Conservation (phyloP, 305 asterid species). For the Plantago coronopus region DNA sequence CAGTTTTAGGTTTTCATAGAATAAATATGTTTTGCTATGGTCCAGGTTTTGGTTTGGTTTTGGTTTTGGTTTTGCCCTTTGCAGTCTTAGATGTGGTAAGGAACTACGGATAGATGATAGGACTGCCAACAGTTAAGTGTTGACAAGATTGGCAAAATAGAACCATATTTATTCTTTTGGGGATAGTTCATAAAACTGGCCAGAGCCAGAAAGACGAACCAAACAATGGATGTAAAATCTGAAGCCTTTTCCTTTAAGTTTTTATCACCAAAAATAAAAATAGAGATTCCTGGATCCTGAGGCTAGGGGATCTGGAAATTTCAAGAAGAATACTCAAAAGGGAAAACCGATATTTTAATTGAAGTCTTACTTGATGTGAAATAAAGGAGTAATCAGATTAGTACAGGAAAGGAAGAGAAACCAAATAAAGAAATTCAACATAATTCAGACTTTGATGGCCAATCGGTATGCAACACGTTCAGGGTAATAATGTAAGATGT, state of each 20-base stretch:
- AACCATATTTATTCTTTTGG: too few relatives aligned
- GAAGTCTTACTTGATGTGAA: background rate
- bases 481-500: conserved; percentile 17
- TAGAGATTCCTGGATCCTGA: background rate
- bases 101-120: background rate
- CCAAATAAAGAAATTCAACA: conserved; percentile 16
- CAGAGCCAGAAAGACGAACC: too few relatives aligned
- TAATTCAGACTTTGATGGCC: conserved; percentile 12
- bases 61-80: too few relatives aligned
- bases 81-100: background rate
- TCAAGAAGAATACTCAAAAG: background rate
- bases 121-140: background rate
- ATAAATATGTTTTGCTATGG: too few relatives aligned
- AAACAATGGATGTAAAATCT: too few relatives aligned
- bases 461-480: conserved; percentile 12
- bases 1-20: too few relatives aligned
- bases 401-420: conserved; percentile 10
- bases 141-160: background rate
- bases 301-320: background rate
- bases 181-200: too few relatives aligned
- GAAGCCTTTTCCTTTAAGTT: background rate
- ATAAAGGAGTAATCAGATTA: conserved; percentile 1
- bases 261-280: conserved; percentile 13
- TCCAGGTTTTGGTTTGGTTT: too few relatives aligned
- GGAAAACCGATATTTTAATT: background rate